phyloP scores from a whole-genome alignment of 2,329 filamentous ascomycete species.

The Dryadomyces quercivorus region DNA sequence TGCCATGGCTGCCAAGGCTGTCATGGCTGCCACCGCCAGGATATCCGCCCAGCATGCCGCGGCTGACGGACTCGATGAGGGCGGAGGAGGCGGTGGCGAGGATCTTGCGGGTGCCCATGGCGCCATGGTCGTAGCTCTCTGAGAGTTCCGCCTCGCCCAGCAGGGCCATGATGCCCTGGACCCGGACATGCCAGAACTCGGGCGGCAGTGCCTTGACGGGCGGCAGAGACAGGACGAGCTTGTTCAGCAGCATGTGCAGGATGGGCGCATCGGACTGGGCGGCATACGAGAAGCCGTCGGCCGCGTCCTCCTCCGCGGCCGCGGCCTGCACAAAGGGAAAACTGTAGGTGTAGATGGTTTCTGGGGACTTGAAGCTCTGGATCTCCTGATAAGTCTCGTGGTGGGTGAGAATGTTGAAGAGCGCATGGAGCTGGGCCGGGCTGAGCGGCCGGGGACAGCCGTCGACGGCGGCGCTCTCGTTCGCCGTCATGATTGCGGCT shows the following conservation, averaged over 20 bases:
- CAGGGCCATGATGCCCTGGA: constrained; percentile 46
- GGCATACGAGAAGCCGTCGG: constrained; percentile 13
- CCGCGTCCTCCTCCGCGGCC: background rate
- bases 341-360: constrained; percentile 55
- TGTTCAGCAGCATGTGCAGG: constrained; percentile 55
- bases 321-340: constrained; percentile 44
- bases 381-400: constrained; percentile 55
- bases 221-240: constrained; percentile 53
- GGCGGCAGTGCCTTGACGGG: constrained; percentile 49
- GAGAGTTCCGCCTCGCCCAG: constrained; percentile 59
- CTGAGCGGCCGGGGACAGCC: constrained; percentile 8
- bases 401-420: constrained; percentile 49
- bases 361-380: constrained; percentile 54
- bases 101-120: constrained; percentile 61
- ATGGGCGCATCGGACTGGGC: constrained; percentile 44
- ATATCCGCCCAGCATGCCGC: constrained; percentile 54
- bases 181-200: constrained; percentile 53
- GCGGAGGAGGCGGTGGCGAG: constrained; percentile 60
- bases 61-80: constrained; percentile 55
- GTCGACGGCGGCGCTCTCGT: background rate
- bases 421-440: constrained; percentile 33
- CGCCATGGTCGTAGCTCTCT: constrained; percentile 72
- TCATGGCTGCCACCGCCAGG: constrained; percentile 13
- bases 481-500: background rate
- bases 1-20: too few species aligned